phyloP scores from a whole-genome alignment of 2,329 filamentous ascomycete species.

The Pyrenochaeta sp. region DNA sequence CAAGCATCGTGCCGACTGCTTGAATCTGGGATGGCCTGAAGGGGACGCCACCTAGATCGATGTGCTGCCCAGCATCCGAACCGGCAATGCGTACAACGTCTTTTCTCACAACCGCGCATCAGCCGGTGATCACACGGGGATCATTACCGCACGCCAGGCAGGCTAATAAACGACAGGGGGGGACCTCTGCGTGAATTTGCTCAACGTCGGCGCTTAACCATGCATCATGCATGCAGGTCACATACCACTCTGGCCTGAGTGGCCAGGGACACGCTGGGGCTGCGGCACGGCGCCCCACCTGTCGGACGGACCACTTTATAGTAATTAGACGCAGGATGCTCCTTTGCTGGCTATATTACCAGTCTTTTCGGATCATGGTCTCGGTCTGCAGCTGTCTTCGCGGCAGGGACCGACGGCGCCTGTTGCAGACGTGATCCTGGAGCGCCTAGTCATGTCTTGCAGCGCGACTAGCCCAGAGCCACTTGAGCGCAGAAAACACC shows the following conservation, averaged over 20 bases:
- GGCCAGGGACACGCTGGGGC: conserved; percentile 29
- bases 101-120: conserved; percentile 28
- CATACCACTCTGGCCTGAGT: conserved; percentile 22
- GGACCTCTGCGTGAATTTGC: conserved; percentile 23
- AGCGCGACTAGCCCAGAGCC: neutral
- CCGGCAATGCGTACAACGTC: conserved; percentile 31
- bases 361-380: conserved; percentile 13
- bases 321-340: conserved; percentile 40
- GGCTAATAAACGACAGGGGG: conserved; percentile 16
- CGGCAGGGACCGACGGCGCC: conserved; percentile 23
- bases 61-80: conserved; percentile 12
- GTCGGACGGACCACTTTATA: conserved; percentile 19
- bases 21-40: conserved; percentile 6
- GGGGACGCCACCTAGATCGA: conserved; percentile 15
- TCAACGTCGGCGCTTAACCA: conserved; percentile 24
- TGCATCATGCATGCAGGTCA: conserved; percentile 25
- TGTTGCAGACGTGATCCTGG: conserved; percentile 26
- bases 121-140: conserved; percentile 20
- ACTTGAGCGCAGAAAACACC: neutral
- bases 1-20: neutral
- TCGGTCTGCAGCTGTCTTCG: conserved; percentile 18
- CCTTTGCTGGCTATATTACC: conserved; percentile 36
- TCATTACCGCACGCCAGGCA: conserved; percentile 21
- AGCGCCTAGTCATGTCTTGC: conserved; percentile 20
- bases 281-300: conserved; percentile 34